Evolutionary conservation across 257 asterid genomes (phyloP).

Genomic region (Plantago elongata): DNA sequence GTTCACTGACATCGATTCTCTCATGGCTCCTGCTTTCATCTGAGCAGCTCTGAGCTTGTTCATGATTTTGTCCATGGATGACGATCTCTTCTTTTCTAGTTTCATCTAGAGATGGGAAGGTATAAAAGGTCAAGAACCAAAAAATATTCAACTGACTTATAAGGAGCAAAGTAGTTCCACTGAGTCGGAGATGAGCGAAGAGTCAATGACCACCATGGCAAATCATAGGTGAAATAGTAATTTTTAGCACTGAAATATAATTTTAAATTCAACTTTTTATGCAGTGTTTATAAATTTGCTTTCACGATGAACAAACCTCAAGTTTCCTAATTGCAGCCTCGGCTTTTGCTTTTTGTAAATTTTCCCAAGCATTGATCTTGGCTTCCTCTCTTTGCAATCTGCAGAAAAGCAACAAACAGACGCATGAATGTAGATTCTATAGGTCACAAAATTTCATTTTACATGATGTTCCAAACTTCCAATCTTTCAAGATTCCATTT

Average conservation of each 20-base stretch:
- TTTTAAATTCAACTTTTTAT: too few relatives aligned
- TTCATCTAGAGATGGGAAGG: constrained; percentile 43
- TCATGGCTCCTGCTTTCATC: constrained; percentile 57
- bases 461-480: background rate
- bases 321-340: constrained; percentile 76
- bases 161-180: too few relatives aligned
- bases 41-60: constrained; percentile 51
- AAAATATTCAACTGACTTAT: too few relatives aligned
- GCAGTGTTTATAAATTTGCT: background rate
- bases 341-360: constrained; percentile 86
- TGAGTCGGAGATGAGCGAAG: too few relatives aligned
- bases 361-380: constrained; percentile 80
- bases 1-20: constrained; percentile 32
- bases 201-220: background rate
- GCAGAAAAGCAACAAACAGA: constrained; percentile 15
- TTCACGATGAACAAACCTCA: constrained; percentile 39
- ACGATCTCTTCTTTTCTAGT: constrained; percentile 63
- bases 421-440: background rate
- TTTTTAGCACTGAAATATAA: too few relatives aligned
- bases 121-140: background rate
- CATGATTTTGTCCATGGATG: constrained; percentile 63
- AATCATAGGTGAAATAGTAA: background rate
- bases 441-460: background rate
- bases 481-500: background rate
- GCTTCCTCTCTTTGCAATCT: constrained; percentile 73